Evolutionary conservation across 73 alveolate species (phyloP).

Genomic region (Paraurostyla sp.): DNA sequence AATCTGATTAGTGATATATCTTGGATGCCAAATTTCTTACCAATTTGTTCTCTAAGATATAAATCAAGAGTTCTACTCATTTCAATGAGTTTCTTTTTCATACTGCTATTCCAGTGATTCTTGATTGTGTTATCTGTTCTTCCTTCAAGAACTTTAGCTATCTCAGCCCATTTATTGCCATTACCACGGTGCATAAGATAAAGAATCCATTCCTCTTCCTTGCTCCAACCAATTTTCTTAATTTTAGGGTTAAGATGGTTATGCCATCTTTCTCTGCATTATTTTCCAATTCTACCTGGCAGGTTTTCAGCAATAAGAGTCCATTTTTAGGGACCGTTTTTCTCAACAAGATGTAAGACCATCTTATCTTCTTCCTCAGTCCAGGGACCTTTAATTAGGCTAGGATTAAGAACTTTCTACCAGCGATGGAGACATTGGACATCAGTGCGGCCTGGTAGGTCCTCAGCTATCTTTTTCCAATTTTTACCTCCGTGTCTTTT

Average conservation of each 20-base stretch:
- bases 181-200: slow-evolving; percentile 89
- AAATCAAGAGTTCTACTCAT: slow-evolving; percentile 61
- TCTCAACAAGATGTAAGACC: slow-evolving; percentile 93
- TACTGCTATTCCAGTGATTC: slow-evolving; percentile 95
- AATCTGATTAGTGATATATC: neutral
- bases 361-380: slow-evolving; percentile 97
- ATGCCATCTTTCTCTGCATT: slow-evolving; percentile 99
- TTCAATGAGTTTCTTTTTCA: slow-evolving; percentile 80
- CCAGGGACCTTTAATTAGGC: slow-evolving; percentile 95
- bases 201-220: slow-evolving; percentile 99
- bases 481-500: slow-evolving; percentile 71
- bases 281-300: slow-evolving; percentile 98
- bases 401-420: slow-evolving; percentile 80
- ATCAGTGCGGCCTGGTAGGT: slow-evolving; percentile 80
- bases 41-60: slow-evolving; percentile 29
- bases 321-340: slow-evolving; percentile 99
- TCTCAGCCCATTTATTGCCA: slow-evolving; percentile 97
- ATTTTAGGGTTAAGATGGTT: slow-evolving; percentile 98
- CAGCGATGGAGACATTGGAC: slow-evolving; percentile 85
- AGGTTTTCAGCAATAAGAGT: slow-evolving; percentile 95
- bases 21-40: neutral
- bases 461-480: slow-evolving; percentile 85
- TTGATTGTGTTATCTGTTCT: slow-evolving; percentile 94
- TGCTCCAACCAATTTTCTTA: slow-evolving; percentile 97
- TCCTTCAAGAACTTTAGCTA: slow-evolving; percentile 93